These are phyloP conservation scores for Prunus davidiana DNA, from an alignment of 306 rosid species.

Conservation along the genomic window DNA sequence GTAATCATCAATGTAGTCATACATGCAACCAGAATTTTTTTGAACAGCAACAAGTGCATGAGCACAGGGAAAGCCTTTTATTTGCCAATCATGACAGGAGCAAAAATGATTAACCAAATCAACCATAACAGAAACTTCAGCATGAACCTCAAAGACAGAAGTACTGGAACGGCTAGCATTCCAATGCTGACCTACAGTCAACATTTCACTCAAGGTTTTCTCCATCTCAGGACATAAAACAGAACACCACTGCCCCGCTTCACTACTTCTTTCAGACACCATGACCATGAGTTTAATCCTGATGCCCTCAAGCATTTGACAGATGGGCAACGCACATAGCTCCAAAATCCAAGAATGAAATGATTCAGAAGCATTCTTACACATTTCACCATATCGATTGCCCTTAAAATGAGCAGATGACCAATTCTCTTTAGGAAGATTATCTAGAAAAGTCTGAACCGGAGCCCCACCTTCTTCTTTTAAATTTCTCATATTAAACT, in stretches of 20 bases:
- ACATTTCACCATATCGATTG: background rate
- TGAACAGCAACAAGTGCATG: background rate
- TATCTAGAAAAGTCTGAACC: background rate
- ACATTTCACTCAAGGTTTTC: background rate
- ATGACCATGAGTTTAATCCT: background rate
- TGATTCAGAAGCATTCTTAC: background rate
- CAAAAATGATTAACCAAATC: background rate
- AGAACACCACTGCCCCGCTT: background rate
- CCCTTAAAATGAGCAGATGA: background rate
- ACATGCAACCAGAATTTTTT: background rate
- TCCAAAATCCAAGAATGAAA: background rate
- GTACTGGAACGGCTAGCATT: background rate
- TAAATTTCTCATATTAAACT: constrained; percentile 2
- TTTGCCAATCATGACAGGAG: background rate
- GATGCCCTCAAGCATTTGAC: background rate
- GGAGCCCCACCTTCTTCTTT: background rate
- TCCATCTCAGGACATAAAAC: constrained; percentile 1
- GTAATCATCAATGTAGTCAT: background rate
- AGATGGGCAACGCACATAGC: background rate
- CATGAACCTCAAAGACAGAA: background rate
- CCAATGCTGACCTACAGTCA: background rate
- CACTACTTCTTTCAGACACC: background rate
- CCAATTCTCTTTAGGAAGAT: background rate
- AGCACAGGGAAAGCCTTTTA: background rate
- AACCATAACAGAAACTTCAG: background rate